A percentile compares a stretch with the other conserved stretches of the same genome.
These are phyloP conservation scores for Backusella mclennaniae DNA, from an alignment of 192 early-diverging fungal species.

Conservation along the genomic window DNA sequence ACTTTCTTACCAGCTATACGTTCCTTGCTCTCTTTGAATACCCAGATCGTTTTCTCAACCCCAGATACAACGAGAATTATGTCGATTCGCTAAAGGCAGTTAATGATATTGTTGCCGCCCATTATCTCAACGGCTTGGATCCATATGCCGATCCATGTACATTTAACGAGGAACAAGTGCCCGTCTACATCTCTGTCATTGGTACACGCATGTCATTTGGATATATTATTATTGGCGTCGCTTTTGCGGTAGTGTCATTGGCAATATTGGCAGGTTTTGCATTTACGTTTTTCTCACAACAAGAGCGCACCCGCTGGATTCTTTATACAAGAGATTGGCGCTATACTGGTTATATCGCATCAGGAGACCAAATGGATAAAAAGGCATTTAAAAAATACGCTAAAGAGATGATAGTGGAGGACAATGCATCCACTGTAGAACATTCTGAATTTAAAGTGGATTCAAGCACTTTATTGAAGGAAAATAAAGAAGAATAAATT, in stretches of 20 bases:
- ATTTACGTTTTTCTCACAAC: not conserved
- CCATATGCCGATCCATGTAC: not conserved
- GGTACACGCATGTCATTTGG: not conserved
- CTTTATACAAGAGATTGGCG: not conserved
- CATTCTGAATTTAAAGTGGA: not conserved
- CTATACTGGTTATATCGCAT: not conserved
- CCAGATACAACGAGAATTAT: not conserved
- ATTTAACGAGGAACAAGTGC: not conserved
- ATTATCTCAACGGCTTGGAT: not conserved
- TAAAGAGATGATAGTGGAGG: not conserved
- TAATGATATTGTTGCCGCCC: not conserved
- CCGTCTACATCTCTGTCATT: not conserved
- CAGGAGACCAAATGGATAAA: not conserved
- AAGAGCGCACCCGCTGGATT: not conserved
- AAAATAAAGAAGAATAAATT: not conserved
- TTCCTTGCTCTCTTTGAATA: not conserved
- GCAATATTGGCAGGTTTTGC: not conserved
- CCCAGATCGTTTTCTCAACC: not conserved
- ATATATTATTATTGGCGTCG: not conserved
- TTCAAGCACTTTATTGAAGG: not conserved
- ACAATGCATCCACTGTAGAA: not conserved
- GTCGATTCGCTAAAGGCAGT: not conserved
- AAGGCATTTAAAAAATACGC: not conserved
- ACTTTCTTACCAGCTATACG: not conserved
- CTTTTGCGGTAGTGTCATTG: not conserved